Percentiles rank a stretch among this genome's conserved stretches.
phyloP scores from a whole-genome alignment of 2,329 filamentous ascomycete genomes.

The Periconia macrospinosa region DNA sequence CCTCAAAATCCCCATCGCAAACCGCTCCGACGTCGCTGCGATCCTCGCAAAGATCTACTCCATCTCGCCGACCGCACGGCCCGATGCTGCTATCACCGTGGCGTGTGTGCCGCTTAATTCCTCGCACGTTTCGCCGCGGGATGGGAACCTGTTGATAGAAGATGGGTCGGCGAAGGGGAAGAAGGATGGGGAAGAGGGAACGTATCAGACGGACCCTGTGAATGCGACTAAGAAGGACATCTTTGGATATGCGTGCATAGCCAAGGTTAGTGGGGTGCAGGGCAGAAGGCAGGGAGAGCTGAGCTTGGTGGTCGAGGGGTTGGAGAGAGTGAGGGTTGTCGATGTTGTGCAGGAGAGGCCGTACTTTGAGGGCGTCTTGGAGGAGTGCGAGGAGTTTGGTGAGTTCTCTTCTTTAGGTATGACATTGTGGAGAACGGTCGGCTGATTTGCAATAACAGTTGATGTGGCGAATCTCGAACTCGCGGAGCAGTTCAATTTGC shows the following conservation, averaged over 20 bases:
- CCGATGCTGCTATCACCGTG: slow-evolving; percentile 71
- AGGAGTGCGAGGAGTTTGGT: slow-evolving; percentile 71
- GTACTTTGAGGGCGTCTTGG: slow-evolving; percentile 82
- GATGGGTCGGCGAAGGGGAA: slow-evolving; percentile 50
- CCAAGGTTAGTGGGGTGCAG: slow-evolving; percentile 53
- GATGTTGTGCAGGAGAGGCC: slow-evolving; percentile 75
- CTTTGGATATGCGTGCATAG: slow-evolving; percentile 78
- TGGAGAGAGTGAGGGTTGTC: slow-evolving; percentile 74
- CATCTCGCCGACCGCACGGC: slow-evolving; percentile 66
- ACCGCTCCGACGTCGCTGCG: slow-evolving; percentile 84
- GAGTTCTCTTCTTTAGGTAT: slow-evolving; percentile 25
- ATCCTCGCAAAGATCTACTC: slow-evolving; percentile 85
- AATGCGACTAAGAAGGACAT: slow-evolving; percentile 62
- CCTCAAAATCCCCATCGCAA: slow-evolving; percentile 79
- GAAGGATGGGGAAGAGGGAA: slow-evolving; percentile 30
- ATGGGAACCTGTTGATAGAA: slow-evolving; percentile 76
- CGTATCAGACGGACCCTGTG: slow-evolving; percentile 55
- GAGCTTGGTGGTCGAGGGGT: slow-evolving; percentile 82
- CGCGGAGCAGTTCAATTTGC: slow-evolving; percentile 70
- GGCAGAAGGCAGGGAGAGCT: slow-evolving; percentile 61
- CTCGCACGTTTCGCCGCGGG: slow-evolving; percentile 65
- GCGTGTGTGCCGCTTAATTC: slow-evolving; percentile 86
- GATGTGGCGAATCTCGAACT: slow-evolving; percentile 54
- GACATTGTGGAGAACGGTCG: neutral
- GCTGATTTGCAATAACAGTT: slow-evolving; percentile 12